phyloP scores from a whole-genome alignment of 1,139 yeast species.

The Kazachstania sp. region DNA sequence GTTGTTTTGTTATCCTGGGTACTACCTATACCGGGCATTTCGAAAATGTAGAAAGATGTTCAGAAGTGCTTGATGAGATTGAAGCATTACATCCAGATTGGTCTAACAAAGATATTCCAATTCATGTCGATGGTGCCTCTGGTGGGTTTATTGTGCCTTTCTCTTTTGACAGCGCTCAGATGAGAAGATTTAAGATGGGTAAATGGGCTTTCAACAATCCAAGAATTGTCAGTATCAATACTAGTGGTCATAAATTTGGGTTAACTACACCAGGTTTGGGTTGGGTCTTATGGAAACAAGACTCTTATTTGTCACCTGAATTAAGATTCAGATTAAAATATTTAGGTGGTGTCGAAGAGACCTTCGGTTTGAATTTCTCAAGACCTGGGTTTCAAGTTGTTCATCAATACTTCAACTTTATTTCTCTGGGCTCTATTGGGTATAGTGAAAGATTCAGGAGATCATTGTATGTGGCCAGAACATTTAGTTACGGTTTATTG shows the following conservation, averaged over 20 bases:
- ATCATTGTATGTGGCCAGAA: slow-evolving; percentile 38
- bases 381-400: slow-evolving; percentile 89
- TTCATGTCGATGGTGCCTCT: slow-evolving; percentile 90
- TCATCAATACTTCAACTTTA: slow-evolving; percentile 76
- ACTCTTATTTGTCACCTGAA: slow-evolving; percentile 53
- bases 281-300: slow-evolving; percentile 80
- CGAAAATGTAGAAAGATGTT: slow-evolving; percentile 62
- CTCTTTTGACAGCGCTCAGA: slow-evolving; percentile 51
- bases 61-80: slow-evolving; percentile 54
- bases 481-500: slow-evolving; percentile 20
- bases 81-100: slow-evolving; percentile 36
- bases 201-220: slow-evolving; percentile 76
- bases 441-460: slow-evolving; percentile 53
- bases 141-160: slow-evolving; percentile 89
- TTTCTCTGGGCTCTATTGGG: slow-evolving; percentile 64
- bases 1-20: slow-evolving; percentile 80
- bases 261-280: slow-evolving; percentile 86
- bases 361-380: slow-evolving; percentile 79
- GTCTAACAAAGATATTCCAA: slow-evolving; percentile 60
- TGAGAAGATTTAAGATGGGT: slow-evolving; percentile 12
- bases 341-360: slow-evolving; percentile 83
- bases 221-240: slow-evolving; percentile 75
- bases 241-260: slow-evolving; percentile 95
- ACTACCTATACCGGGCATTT: slow-evolving; percentile 91
- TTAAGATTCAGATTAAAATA: slow-evolving; percentile 73